Percentiles rank a stretch among this genome's conserved stretches.
phyloP scores from a whole-genome alignment of 768 basidiomycete species.

The Kwoniella sp. region DNA sequence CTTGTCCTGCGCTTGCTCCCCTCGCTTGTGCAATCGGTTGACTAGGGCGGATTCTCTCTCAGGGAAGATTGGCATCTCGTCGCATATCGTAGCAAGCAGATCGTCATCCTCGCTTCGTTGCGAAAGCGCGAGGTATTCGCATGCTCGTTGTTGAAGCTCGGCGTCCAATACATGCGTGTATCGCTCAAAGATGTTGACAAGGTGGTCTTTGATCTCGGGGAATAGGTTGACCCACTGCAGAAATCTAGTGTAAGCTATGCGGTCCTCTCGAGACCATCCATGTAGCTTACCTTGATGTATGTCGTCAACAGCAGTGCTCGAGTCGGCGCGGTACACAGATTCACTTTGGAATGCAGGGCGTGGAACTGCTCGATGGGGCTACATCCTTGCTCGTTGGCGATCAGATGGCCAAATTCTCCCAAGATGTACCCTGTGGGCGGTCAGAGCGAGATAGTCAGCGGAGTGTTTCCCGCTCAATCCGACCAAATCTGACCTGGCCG shows the following conservation, averaged over 20 bases:
- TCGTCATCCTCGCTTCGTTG: constrained; percentile 85
- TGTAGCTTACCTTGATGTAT: constrained; percentile 72
- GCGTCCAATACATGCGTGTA: constrained; percentile 97
- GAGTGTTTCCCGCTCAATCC: too few relatives aligned
- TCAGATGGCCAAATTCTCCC: constrained; percentile 96
- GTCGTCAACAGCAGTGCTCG: constrained; percentile 91
- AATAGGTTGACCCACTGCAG: constrained; percentile 95
- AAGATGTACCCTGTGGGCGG: constrained; percentile 76
- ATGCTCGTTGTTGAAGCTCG: constrained; percentile 96
- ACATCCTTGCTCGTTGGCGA: constrained; percentile 91
- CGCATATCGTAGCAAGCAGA: constrained; percentile 88
- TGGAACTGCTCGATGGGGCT: constrained; percentile 94
- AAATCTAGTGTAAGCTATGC: constrained; percentile 61
- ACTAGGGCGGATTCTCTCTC: constrained; percentile 88
- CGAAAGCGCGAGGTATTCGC: constrained; percentile 92
- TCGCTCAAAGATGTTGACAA: constrained; percentile 91
- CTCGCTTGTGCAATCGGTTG: constrained; percentile 82
- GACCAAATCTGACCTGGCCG: too few relatives aligned
- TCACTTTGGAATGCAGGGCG: constrained; percentile 87
- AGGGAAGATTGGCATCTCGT: constrained; percentile 99
- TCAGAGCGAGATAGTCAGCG: background rate
- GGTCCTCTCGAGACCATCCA: background rate
- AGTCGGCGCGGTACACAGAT: constrained; percentile 88
- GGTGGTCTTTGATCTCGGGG: constrained; percentile 93
- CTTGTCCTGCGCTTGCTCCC: constrained; percentile 91